Base-by-base conservation (phyloP, 2,329 filamentous ascomycete species). In the Colletotrichum tamarilloi region DNA sequence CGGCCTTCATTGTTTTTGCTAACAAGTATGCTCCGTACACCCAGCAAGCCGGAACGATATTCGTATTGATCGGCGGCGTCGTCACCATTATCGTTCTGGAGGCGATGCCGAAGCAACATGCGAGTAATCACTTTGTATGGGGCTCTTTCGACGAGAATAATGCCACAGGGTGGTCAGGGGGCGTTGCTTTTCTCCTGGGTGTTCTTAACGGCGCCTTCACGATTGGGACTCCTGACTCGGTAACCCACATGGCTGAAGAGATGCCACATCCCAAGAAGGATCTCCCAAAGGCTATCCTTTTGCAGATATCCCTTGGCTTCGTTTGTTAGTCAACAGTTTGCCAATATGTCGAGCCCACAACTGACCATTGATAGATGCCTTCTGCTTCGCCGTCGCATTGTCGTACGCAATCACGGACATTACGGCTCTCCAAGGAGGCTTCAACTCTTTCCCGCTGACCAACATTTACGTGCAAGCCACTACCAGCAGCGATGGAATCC, bases 151-250 rank as follows among this genome's bases (percentile, higher is more conserved):
- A 80, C 5, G 82, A 85, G 75, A 85, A 87, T 72, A 88, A 88
- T 73, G 77, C 80, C 76, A 89, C 82, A 77, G 90, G 89, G 64
- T 89, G 81, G 88, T 83, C 76, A 76, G 84, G 89, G 57, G 90
- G 90, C 19, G 88, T 93, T n/a, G 90, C 90, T 2, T 93, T 93
- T 75, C 82, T 92, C 30, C 83, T 89, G 0, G 91, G 91, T 22
- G 91, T 93, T 79, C 84, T 93, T 28, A 93, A 92, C 76, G 91
- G 91, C 5, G 90, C 91, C 12, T 93, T 91, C 78, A 90, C 90
- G 24, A 89, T 93, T 30, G 91, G 91, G 22, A 92, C 90, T 0
- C 89, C 90, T 3, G 91, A 93, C 79, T 87, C 89, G 67, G 89
- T 92, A 22, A 88, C 87, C 9, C 91, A 92, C 79, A 83, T 92